Conservation (phyloP, 2,329 filamentous ascomycete genomes). For the Fusarium newnesense region DNA sequence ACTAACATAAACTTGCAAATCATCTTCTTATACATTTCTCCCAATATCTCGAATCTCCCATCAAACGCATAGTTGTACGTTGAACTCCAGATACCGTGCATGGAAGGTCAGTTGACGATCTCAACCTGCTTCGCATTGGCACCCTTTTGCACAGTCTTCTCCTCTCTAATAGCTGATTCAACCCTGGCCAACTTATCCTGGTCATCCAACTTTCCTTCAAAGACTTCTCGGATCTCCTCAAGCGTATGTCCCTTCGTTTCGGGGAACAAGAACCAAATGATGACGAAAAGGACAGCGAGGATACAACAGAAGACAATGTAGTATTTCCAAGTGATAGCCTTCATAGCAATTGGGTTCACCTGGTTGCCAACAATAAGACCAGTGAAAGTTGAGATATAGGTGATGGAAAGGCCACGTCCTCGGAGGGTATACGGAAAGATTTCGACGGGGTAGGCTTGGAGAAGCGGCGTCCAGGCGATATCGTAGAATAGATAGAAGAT, state of each 20-base stretch:
- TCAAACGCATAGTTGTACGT: accelerated
- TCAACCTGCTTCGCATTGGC: neutral
- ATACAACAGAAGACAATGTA: slow-evolving; percentile 53
- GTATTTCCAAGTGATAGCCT: slow-evolving; percentile 52
- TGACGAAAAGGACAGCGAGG: slow-evolving; percentile 44
- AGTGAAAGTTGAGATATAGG: slow-evolving; percentile 29
- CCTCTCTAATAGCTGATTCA: neutral
- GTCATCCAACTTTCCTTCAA: slow-evolving; percentile 36
- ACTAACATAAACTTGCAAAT: neutral
- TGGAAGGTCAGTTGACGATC: neutral
- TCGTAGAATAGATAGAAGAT: slow-evolving; percentile 53
- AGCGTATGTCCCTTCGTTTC: slow-evolving; percentile 47
- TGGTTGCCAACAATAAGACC: slow-evolving; percentile 50
- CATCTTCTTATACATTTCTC: no score
- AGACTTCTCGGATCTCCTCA: slow-evolving; percentile 46
- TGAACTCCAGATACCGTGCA: accelerated
- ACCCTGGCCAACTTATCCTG: neutral
- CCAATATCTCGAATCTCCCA: no score
- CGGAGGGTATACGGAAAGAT: slow-evolving; percentile 41
- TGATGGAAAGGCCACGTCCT: slow-evolving; percentile 30
- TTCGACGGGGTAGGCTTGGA: slow-evolving; percentile 44
- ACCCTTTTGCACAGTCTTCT: neutral
- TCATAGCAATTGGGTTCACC: slow-evolving; percentile 54
- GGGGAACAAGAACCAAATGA: slow-evolving; percentile 52
- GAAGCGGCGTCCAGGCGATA: slow-evolving; percentile 49